phyloP scores from a whole-genome alignment of 345 rosid genomes.

The Mangifera indica region DNA sequence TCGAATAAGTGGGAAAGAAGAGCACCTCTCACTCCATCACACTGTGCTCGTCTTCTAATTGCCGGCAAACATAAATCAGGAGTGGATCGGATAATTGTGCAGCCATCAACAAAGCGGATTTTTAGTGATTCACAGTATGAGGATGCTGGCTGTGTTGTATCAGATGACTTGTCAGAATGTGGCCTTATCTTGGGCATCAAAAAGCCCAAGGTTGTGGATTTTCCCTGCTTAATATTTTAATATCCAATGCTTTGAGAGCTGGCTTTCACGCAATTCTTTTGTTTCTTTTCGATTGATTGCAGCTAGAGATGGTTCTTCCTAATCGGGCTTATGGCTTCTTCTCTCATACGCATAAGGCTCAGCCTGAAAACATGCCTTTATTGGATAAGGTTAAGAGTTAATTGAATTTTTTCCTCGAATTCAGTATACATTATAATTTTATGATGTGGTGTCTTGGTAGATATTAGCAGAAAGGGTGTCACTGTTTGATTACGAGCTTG shows the following conservation, averaged over 20 bases:
- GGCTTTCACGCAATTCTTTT: not conserved
- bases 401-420: not conserved
- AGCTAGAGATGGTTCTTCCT: conserved; percentile 52
- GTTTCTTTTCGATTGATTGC: conserved; percentile 7
- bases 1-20: conserved; percentile 59
- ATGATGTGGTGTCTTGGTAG: conserved; percentile 28
- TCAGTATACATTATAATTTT: not conserved
- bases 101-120: conserved; percentile 85
- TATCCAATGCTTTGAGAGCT: not conserved
- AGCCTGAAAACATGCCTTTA: conserved; percentile 55
- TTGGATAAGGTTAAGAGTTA: conserved; percentile 41
- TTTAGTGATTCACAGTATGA: conserved; percentile 74
- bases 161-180: conserved; percentile 78
- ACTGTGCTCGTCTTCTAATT: conserved; percentile 48
- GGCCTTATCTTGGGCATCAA: conserved; percentile 79
- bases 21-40: conserved; percentile 47
- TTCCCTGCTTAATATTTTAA: not conserved
- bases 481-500: conserved; percentile 82
- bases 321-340: conserved; percentile 60
- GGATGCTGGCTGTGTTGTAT: conserved; percentile 76
- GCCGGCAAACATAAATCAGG: conserved; percentile 38
- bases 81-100: conserved; percentile 55
- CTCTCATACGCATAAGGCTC: conserved; percentile 65
- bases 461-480: conserved; percentile 67
- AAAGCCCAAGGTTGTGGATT: conserved; percentile 40